Evolutionary conservation across 2,329 filamentous ascomycete genomes (phyloP).

Genomic region (Cladosporium sp.): DNA sequence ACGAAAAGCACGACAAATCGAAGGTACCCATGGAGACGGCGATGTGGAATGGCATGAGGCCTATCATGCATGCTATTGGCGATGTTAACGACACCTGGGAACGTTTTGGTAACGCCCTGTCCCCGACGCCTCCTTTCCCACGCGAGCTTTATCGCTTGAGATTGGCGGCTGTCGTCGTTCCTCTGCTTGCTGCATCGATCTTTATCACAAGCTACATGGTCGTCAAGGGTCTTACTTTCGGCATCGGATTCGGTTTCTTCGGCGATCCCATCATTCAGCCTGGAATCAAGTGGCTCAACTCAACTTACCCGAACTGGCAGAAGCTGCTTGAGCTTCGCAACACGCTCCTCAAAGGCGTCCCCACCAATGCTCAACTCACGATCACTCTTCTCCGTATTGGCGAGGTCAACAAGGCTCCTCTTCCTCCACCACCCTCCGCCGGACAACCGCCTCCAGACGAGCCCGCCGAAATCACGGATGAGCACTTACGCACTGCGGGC

Average conservation of each 20-base stretch:
- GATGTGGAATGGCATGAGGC: conserved; percentile 72
- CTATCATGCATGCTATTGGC: conserved; percentile 63
- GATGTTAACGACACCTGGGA: conserved; percentile 61
- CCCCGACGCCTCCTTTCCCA: conserved; percentile 47
- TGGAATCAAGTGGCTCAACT: conserved; percentile 57
- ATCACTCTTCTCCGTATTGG: conserved; percentile 77
- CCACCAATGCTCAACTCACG: conserved; percentile 80
- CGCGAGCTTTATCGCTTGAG: conserved; percentile 41
- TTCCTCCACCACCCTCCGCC: conserved; percentile 57
- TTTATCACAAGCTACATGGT: conserved; percentile 49
- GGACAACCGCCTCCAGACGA: conserved; percentile 44
- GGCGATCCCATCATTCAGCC: conserved; percentile 68
- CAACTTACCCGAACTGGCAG: conserved; percentile 65
- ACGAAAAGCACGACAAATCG: conserved; percentile 65
- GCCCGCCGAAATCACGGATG: conserved; percentile 47
- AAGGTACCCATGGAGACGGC: conserved; percentile 72
- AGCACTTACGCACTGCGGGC: conserved; percentile 49
- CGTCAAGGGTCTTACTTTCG: conserved; percentile 61
- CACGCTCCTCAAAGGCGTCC: conserved; percentile 73
- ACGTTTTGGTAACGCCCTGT: conserved; percentile 55
- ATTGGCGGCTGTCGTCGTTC: conserved; percentile 43
- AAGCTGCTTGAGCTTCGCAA: conserved; percentile 70
- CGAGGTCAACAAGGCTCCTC: conserved; percentile 73
- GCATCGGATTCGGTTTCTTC: conserved; percentile 72
- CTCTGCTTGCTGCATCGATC: conserved; percentile 39